phyloP scores from a whole-genome alignment of 192 early-diverging fungal species.

The Coemansia sp. region DNA sequence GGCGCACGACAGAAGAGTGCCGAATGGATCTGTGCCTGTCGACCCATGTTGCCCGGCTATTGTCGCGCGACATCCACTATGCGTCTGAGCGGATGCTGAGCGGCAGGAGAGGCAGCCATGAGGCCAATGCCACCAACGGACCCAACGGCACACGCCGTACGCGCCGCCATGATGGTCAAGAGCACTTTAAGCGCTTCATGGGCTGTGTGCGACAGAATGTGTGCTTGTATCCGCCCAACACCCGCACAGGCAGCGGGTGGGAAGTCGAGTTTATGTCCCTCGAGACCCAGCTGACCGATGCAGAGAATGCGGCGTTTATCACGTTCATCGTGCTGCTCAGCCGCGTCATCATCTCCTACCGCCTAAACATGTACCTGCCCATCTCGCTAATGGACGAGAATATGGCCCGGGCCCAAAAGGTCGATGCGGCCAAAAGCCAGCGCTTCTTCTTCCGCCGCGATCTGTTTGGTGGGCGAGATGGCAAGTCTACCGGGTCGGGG shows the following conservation, averaged over 20 bases:
- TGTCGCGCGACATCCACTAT: constrained; percentile 94
- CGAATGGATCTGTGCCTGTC: constrained; percentile 87
- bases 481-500: constrained; percentile 28
- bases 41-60: constrained; percentile 86
- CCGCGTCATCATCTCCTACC: constrained; percentile 77
- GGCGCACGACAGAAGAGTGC: constrained; percentile 56
- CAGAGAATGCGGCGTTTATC: constrained; percentile 92
- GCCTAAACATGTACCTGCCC: constrained; percentile 92
- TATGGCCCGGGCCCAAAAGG: constrained; percentile 76
- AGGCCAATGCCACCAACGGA: not conserved
- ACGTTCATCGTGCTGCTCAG: constrained; percentile 94
- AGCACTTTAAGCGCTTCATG: constrained; percentile 98
- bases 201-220: constrained; percentile 97
- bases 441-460: constrained; percentile 90
- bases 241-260: constrained; percentile 86
- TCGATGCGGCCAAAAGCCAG: constrained; percentile 69
- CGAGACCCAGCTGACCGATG: constrained; percentile 94
- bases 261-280: constrained; percentile 94
- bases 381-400: constrained; percentile 93
- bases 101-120: not conserved
- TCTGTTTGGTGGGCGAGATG: constrained; percentile 52
- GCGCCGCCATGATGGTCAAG: constrained; percentile 69
- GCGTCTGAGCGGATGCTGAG: constrained; percentile 73
- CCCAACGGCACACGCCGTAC: no score
- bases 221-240: constrained; percentile 96